Percentiles rank a stretch among this genome's conserved stretches.
phyloP scores from a whole-genome alignment of 2,329 filamentous ascomycete species.

The Pseudogymnoascus sp. region DNA sequence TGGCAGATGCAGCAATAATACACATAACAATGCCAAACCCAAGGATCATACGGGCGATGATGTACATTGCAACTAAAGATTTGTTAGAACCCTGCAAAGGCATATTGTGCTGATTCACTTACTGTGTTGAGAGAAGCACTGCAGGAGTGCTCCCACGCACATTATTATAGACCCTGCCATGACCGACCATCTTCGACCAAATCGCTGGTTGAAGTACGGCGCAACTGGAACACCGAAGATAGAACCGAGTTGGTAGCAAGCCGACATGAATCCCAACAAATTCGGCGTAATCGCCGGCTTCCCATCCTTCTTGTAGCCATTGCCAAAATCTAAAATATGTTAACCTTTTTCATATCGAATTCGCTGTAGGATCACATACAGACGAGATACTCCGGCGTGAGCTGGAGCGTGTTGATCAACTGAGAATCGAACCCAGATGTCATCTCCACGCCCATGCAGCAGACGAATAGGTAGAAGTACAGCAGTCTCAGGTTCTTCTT shows the following conservation, averaged over 20 bases:
- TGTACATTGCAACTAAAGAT: slow-evolving; percentile 41
- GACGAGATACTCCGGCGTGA: slow-evolving; percentile 15
- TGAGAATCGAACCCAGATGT: slow-evolving; percentile 47
- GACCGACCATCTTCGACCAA: slow-evolving; percentile 46
- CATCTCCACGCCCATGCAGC: slow-evolving; percentile 47
- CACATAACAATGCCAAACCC: slow-evolving; percentile 45
- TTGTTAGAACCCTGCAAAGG: background rate
- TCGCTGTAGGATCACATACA: background rate
- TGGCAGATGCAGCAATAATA: slow-evolving; percentile 43
- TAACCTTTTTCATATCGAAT: background rate
- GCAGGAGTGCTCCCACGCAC: slow-evolving; percentile 46
- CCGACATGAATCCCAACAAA: slow-evolving; percentile 41
- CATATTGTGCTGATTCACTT: slow-evolving; percentile 12
- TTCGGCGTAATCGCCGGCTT: slow-evolving; percentile 25
- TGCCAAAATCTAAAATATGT: slow-evolving; percentile 15
- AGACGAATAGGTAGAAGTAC: slow-evolving; percentile 36
- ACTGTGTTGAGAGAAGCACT: slow-evolving; percentile 38
- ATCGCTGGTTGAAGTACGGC: slow-evolving; percentile 41
- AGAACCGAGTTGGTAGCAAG: slow-evolving; percentile 48
- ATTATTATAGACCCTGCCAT: slow-evolving; percentile 47
- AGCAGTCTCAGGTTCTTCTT: slow-evolving; percentile 32
- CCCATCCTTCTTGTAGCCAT: background rate
- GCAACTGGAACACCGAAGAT: slow-evolving; percentile 47
- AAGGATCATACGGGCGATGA: slow-evolving; percentile 44
- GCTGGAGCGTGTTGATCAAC: slow-evolving; percentile 39